Evolutionary conservation across 257 asterid species (phyloP), one percentile per base, ranked within the genome.

Genomic region (Datura wrightii): DNA sequence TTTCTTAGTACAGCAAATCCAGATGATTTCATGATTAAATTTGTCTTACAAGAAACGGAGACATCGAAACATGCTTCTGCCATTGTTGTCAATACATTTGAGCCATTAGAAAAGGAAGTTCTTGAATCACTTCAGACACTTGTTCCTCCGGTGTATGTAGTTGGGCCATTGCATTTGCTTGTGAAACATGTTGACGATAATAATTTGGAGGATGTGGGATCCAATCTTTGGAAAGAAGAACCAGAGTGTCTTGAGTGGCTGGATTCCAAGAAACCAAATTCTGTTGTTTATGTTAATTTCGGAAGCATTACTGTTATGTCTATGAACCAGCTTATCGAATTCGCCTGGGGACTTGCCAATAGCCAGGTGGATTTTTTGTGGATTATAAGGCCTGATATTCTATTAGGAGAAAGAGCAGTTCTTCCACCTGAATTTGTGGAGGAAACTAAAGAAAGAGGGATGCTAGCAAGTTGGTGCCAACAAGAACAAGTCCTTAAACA

Each of bases 271-370:
- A 59, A 46, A 60, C 85, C 82, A 6, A 53, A 50, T 65, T 85
- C 87, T 8, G 87, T 85, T 19, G 81, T 85, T n/a, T 85, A 80
- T 71, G 87, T 85, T 6, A 85, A 80, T 56, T 85, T 31, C 13
- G 87, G 87, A 11, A 85, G 87, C 60, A 55, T 85, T 36, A 70
- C 80, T 9, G 82, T 82, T 19, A 85, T 85, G 85, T 34, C 88
- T 10, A 46, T 62, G 1, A 71, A 59, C 46, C 83, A 85, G 42
- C 53, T 85, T 11, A 53, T 31, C 5, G 85, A 85, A 63, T 85
- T 85, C 5, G 83, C 85, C 0, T 82, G 85, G 85, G 88, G 85
- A 62, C 70, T 85, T 34, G 85, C 88, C 10, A 72, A 82, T 65
- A 82, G 85, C 41, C 79, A 72, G n/a, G 5, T 44, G 24, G 58